These are phyloP conservation scores for Talaromyces sp. DNA, from an alignment of 2,329 filamentous ascomycete species.

Conservation along the genomic window DNA sequence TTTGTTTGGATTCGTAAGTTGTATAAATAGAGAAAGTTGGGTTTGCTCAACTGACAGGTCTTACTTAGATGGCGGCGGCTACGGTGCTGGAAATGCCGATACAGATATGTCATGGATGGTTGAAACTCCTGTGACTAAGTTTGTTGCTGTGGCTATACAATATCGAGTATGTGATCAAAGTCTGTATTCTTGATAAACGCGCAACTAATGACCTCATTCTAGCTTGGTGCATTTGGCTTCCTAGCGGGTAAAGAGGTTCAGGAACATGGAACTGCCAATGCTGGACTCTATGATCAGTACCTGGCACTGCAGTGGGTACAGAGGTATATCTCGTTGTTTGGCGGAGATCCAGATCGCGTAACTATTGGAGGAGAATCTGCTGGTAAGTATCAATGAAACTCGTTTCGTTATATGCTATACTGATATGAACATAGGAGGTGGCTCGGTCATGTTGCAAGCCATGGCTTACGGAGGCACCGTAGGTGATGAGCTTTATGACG, in stretches of 20 bases:
- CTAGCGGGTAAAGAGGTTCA: slow-evolving; percentile 44
- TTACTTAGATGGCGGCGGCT: slow-evolving; percentile 28
- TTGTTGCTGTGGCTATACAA: slow-evolving; percentile 49
- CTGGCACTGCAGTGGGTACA: slow-evolving; percentile 58
- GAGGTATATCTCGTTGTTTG: slow-evolving; percentile 53
- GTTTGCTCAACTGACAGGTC: neutral
- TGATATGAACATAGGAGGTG: slow-evolving; percentile 29
- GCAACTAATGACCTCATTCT: neutral
- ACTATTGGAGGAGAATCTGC: slow-evolving; percentile 54
- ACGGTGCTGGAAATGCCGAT: slow-evolving; percentile 36
- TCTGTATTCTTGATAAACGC: neutral
- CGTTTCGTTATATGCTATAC: neutral
- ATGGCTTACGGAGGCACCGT: slow-evolving; percentile 14
- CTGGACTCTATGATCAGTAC: slow-evolving; percentile 53
- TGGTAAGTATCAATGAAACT: slow-evolving; percentile 22
- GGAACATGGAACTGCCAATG: slow-evolving; percentile 42
- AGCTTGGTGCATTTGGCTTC: slow-evolving; percentile 40
- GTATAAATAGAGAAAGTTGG: slow-evolving; percentile 10
- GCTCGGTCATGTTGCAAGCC: slow-evolving; percentile 17
- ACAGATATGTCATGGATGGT: slow-evolving; percentile 40
- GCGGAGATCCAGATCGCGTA: slow-evolving; percentile 51
- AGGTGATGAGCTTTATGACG: slow-evolving; percentile 3
- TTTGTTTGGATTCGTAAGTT: slow-evolving; percentile 27
- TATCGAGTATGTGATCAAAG: slow-evolving; percentile 42
- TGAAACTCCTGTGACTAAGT: slow-evolving; percentile 45